Conservation (phyloP, 2,329 filamentous ascomycete species). For the Aotearoamyces nothofagi region DNA sequence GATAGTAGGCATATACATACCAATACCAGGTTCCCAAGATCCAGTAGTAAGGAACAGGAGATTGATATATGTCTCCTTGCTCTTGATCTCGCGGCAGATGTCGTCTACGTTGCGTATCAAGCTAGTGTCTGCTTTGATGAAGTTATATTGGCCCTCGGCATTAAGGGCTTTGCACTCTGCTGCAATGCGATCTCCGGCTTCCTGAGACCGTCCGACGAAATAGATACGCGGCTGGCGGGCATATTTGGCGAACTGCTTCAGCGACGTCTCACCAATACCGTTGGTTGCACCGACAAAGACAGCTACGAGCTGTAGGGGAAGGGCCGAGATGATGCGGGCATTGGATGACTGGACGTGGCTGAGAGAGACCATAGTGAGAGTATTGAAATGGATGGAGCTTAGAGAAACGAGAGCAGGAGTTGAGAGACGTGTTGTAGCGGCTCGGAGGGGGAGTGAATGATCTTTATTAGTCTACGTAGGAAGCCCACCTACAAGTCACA, state of each 20-base stretch:
- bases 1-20: conserved; percentile 1
- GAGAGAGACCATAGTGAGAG: conserved; percentile 24
- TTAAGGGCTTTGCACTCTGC: conserved; percentile 25
- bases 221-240: conserved; percentile 25
- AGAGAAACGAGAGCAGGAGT: too few species aligned
- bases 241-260: conserved; percentile 25
- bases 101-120: conserved; percentile 30
- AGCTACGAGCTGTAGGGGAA: conserved; percentile 26
- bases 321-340: conserved; percentile 13
- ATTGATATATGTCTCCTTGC: conserved; percentile 33
- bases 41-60: conserved; percentile 35
- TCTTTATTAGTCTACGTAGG: too few species aligned
- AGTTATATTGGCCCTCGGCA: conserved; percentile 25
- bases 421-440: too few species aligned
- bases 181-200: conserved; percentile 22
- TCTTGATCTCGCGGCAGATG: conserved; percentile 31
- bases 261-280: conserved; percentile 30
- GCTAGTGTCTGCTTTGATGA: conserved; percentile 26
- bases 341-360: conserved; percentile 21
- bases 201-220: conserved; percentile 28
- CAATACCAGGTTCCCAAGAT: conserved; percentile 17
- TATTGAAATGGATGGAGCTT: neutral
- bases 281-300: conserved; percentile 34
- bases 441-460: too few species aligned
- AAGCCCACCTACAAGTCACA: too few species aligned